These are phyloP conservation scores for Annulohypoxylon nitens DNA, from an alignment of 495 filamentous ascomycete genomes.

Conservation along the genomic window DNA sequence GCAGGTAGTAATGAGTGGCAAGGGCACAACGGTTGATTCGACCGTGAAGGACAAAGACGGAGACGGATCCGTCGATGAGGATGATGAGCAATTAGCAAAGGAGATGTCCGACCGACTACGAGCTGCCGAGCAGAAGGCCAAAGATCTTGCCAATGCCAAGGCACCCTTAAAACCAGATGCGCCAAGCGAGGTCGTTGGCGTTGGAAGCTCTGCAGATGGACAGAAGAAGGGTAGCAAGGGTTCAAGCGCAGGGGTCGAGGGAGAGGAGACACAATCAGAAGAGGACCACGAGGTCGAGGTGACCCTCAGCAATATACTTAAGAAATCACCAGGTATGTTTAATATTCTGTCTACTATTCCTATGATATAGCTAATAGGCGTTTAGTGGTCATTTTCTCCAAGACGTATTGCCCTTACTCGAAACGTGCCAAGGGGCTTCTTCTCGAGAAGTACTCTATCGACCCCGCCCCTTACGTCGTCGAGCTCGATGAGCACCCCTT, in stretches of 20 bases:
- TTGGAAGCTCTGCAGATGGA: conserved; percentile 72
- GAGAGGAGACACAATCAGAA: conserved; percentile 63
- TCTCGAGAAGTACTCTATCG: conserved; percentile 83
- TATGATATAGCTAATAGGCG: conserved; percentile 31
- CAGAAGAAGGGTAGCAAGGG: conserved; percentile 63
- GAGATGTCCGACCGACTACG: conserved; percentile 60
- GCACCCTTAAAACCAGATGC: conserved; percentile 67
- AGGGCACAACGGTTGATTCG: conserved; percentile 45
- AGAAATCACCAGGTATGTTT: conserved; percentile 80
- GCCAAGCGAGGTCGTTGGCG: conserved; percentile 61
- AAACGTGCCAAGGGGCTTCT: conserved; percentile 85
- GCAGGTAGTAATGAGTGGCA: conserved; percentile 54
- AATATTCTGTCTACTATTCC: neutral
- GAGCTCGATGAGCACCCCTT: conserved; percentile 88
- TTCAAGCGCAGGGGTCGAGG: conserved; percentile 49
- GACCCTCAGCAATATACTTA: conserved; percentile 81
- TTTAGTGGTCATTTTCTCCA: conserved; percentile 95
- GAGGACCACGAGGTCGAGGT: conserved; percentile 70
- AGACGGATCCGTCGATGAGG: conserved; percentile 61
- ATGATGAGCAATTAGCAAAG: conserved; percentile 56
- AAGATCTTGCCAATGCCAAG: conserved; percentile 66
- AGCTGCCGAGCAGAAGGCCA: conserved; percentile 68
- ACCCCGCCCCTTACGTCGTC: conserved; percentile 85
- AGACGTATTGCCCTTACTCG: conserved; percentile 90
- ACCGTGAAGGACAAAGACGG: conserved; percentile 57